Base-by-base conservation (phyloP, 352 stramenopile species). In the Phytophthora sojae region DNA sequence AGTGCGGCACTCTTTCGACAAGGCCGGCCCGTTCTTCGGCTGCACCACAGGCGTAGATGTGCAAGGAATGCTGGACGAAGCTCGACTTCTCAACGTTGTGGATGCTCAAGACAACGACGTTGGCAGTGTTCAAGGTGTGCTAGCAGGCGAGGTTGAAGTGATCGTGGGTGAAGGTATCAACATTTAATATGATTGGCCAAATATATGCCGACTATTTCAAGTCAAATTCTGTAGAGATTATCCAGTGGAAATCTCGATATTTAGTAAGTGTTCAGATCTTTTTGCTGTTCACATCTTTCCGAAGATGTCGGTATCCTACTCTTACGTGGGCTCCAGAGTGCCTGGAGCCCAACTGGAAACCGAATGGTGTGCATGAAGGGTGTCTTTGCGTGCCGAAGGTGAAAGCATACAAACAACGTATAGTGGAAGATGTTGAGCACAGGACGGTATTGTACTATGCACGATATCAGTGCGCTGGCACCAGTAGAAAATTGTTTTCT, bases 241-340 rank as follows among this genome's bases (percentile, higher is more conserved):
- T 47, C 39, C 15, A 6, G 1, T 2, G 7, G 4, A 4, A 47
- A 47, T 17, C 39, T 47, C 39, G 39, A 47, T 19, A 19, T 19
- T 47, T 47, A 47, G 39, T n/a, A 17, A 47, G 39, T 47, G 11
- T 47, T 47, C 12, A 47, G 39, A 14, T 19, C 14, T 47, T 19
- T 47, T 47, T 19, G 39, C 39, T 47, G 12, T n/a, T 47, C 39
- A 7, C 12, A 47, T 47, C 39, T 47, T 47, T 47, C 39, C 12
- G 14, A 47, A 47, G 39, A 47, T 47, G 39, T 17, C 12, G 39
- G 39, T 47, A 42, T 14, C 57, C 57, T 56, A 57, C 57, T 0
- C 15, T 64, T 12, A 39, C 30, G 30, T 65, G n/a, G n/a, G n/a
- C n/a, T n/a, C n/a, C n/a, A n/a, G n/a, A n/a, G n/a, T n/a, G n/a